Evolutionary conservation across 2,329 filamentous ascomycete species (phyloP), one percentile per base, ranked within the genome.

Genomic region (Xylariaceae sp.): DNA sequence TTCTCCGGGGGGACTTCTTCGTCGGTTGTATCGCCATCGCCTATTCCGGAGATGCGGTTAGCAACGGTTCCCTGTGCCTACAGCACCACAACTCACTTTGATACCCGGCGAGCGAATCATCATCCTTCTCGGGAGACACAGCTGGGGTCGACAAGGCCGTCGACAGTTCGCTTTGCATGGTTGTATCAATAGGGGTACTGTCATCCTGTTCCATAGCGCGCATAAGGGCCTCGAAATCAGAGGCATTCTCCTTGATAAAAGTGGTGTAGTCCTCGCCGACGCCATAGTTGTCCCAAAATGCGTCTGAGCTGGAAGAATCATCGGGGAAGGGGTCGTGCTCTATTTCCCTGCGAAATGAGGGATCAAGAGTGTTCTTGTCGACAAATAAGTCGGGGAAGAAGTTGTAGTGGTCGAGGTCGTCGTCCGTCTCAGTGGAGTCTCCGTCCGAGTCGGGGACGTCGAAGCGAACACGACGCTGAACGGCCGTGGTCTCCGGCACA

Each of bases 301-400:
- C 77, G 25, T 65, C 65, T 15, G 69, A 74, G 38, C 68, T 68
- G 4, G 68, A 77, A 0, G 68, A 72, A 39, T 76, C 72, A 32
- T 74, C 64, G 3, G 48, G 46, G 31, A 68, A 67, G n/a, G 64
- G 62, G 43, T 85, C 77, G 42, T 74, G 70, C 52, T 88, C 82
- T 43, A 89, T 81, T 60, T 85, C 78, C 26, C 75, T 73, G 43
- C 82, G 80, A 50, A 90, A 77, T 32, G 71, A 70, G 5, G 82
- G 80, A 47, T 87, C 83, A 5, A 90, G 67, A 12, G 75, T 70
- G 51, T 77, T 81, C 57, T 88, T 82, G 31, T 83, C 77, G 36
- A 89, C 68, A 56, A 90, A 90, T 38, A 90, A 78, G 52, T 88
- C 78, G 1, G 83, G 81, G 41, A 86, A 86, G 43, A 87, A 74